Base-by-base conservation (phyloP, 257 asterid genomes). In the Nicotiana paniculata region DNA sequence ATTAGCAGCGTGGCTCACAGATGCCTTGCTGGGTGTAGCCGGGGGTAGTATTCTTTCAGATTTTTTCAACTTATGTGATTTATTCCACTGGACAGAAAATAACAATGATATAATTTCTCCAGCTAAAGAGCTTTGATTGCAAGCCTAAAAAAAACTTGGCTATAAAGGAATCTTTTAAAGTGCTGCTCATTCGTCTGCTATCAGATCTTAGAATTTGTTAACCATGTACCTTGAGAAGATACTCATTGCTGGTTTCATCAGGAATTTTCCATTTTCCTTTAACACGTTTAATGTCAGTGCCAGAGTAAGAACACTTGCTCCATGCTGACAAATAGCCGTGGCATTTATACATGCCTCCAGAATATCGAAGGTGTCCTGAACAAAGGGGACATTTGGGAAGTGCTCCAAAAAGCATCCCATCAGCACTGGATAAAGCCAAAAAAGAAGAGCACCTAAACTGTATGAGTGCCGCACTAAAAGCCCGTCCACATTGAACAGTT, bases 251-350 rank as follows among this genome's bases (percentile, higher is more conserved):
- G 17, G 92, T 93, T 64, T 88, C 93, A 84, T 92, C 91, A 24
- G 98, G 98, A 83, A 94, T 87, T 90, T 94, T 92, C 98, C 99
- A 94, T 86, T 94, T 96, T 59, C 90, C 96, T 77, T 93, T 91
- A 79, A 87, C 86, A 81, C 98, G 99, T 74, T 82, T 85, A 78
- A 97, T 95, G 83, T 93, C 92, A 18, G 90, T 59, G 12, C 95
- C 88, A 62, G 99, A 90, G 86, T 90, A 92, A 4, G 95, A 88
- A 85, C 99, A 96, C 88, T 90, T 96, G 82, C 92, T 90, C 99
- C 98, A 96, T 87, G 88, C 99, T 79, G 99, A 91, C 82, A 94
- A 63, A 90, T 81, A 94, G 32, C 98, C 98, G 83, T 72, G 70
- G 85, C 99, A 96, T 86, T 89, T 90, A 76, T 96, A 96, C 97